Evolutionary conservation across 306 rosid species (phyloP).

Genomic region (Lathyrus sativus): DNA sequence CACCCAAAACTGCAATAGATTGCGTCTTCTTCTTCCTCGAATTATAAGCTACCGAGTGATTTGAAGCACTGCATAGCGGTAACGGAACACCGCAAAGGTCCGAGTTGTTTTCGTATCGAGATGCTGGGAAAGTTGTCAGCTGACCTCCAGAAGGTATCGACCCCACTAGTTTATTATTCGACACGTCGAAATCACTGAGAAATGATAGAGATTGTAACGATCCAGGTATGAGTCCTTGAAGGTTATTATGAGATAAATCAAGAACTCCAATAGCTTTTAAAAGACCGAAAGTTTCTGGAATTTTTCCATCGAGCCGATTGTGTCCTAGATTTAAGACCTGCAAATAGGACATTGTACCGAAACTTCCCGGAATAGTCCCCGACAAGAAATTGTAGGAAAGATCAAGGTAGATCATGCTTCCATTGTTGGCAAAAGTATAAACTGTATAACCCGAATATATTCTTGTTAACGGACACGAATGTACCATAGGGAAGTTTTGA

Average conservation of each 20-base stretch:
- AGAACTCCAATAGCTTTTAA: conserved; percentile 63
- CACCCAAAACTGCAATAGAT: conserved; percentile 45
- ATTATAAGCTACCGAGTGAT: conserved; percentile 29
- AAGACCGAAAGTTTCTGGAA: conserved; percentile 71
- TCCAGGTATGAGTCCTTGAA: conserved; percentile 63
- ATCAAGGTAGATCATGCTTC: conserved; percentile 74
- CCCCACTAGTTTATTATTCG: conserved; percentile 71
- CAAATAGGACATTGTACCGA: conserved; percentile 57
- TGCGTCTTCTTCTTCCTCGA: conserved; percentile 43
- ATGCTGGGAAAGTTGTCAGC: conserved; percentile 67
- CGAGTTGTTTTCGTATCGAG: conserved; percentile 73
- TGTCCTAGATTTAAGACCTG: conserved; percentile 78
- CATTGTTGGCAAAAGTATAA: conserved; percentile 55
- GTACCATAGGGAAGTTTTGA: conserved; percentile 63
- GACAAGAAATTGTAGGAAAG: conserved; percentile 69
- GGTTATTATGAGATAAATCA: conserved; percentile 71
- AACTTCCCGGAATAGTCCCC: conserved; percentile 53
- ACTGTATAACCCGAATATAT: conserved; percentile 68
- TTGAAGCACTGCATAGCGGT: conserved; percentile 43
- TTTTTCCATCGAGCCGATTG: conserved; percentile 55
- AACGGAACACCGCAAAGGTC: conserved; percentile 74
- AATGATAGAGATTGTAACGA: conserved; percentile 64
- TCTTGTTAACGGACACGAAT: conserved; percentile 66
- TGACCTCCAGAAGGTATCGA: conserved; percentile 74
- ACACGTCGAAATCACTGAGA: conserved; percentile 77